A percentile compares a stretch with the other conserved stretches of the same genome.
These are phyloP conservation scores for Knoxia roxburghii DNA, from an alignment of 257 asterid genomes.

Conservation along the genomic window DNA sequence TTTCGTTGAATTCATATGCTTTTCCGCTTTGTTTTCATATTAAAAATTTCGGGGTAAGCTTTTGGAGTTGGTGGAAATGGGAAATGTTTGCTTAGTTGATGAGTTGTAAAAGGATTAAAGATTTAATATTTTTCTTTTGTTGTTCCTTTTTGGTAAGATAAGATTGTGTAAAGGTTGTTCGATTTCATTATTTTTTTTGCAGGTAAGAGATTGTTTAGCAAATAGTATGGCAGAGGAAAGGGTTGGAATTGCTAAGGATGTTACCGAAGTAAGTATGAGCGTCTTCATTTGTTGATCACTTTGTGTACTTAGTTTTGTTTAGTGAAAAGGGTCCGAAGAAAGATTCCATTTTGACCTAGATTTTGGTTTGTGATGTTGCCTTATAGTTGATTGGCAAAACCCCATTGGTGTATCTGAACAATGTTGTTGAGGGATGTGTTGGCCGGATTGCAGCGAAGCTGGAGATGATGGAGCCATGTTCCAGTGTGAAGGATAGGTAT, in stretches of 20 bases:
- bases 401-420: constrained; percentile 94
- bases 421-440: constrained; percentile 80
- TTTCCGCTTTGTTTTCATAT: neutral
- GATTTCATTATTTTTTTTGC: constrained; percentile 22
- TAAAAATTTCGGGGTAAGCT: constrained; percentile 3
- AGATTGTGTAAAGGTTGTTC: neutral
- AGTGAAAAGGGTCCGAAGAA: constrained; percentile 1
- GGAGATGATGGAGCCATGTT: constrained; percentile 96
- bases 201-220: constrained; percentile 22
- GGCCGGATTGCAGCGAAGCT: constrained; percentile 94
- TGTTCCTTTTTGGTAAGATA: neutral
- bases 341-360: neutral
- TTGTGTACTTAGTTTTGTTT: constrained; percentile 2
- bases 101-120: neutral
- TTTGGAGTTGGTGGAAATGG: constrained; percentile 10
- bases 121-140: neutral
- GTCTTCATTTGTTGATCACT: constrained; percentile 11
- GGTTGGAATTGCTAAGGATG: constrained; percentile 79
- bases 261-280: constrained; percentile 67
- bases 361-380: constrained; percentile 14
- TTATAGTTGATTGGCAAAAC: constrained; percentile 85
- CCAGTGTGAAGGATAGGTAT: constrained; percentile 98
- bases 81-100: neutral
- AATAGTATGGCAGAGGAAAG: constrained; percentile 52
- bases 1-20: neutral